A percentile compares a stretch with the other conserved stretches of the same genome.
Evolutionary conservation across 805 yeast genomes (phyloP).

Genomic region (Yarrowia deformans): DNA sequence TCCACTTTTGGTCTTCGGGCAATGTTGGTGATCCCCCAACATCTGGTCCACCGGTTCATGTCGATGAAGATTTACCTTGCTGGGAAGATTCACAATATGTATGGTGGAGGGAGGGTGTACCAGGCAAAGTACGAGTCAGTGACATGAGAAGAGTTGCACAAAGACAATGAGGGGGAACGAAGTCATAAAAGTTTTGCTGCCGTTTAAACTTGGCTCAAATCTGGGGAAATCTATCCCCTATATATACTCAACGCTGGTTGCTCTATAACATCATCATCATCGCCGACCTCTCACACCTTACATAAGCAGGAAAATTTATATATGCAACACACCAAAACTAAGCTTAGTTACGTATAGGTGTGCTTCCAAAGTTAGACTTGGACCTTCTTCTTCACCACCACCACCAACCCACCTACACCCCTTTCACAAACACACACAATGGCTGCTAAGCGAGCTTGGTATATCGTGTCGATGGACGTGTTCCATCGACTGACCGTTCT

Average conservation of each 20-base stretch:
- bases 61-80: constrained; percentile 33
- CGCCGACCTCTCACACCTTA: not conserved
- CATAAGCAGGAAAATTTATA: constrained; percentile 3
- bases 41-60: constrained; percentile 34
- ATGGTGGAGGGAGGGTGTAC: not conserved
- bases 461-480: constrained; percentile 40
- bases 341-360: not conserved
- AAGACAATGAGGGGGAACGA: too few species aligned
- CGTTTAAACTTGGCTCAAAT: too few species aligned
- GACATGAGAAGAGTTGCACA: too few species aligned
- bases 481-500: constrained; percentile 39
- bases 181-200: too few species aligned
- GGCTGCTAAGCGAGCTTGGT: constrained; percentile 39
- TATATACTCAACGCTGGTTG: too few species aligned
- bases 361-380: constrained; percentile 23
- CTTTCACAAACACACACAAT: constrained; percentile 1
- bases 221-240: too few species aligned
- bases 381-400: constrained; percentile 17
- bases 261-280: too few species aligned
- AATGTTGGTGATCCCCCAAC: constrained; percentile 29
- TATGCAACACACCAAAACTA: not conserved
- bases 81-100: not conserved
- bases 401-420: not conserved
- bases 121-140: too few species aligned
- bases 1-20: not conserved